Evolutionary conservation across 1,284 basidiomycete species (phyloP), one percentile per base, ranked within the genome.

Genomic region (Heterobasidion parviporum): DNA sequence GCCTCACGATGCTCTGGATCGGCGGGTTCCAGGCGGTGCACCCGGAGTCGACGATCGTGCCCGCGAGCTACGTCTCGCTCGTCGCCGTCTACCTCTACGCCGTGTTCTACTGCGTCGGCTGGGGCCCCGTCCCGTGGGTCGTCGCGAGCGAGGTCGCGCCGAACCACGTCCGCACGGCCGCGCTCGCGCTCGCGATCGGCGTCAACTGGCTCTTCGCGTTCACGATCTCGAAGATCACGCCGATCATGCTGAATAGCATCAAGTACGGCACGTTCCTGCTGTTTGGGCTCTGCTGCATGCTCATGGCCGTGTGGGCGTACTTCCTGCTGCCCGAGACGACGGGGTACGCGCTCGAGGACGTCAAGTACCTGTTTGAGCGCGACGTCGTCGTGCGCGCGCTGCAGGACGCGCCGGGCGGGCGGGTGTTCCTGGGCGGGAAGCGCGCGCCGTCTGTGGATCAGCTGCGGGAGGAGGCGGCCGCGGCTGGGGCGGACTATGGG

Each of bases 261-360:
- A 72, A 58, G 8, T 79, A 79, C 56, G 79, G 78, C 46, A 81
- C 78, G 15, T 81, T 78, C 64, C 67, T 81, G 8, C 43, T 79
- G 44, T 81, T 80, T 52, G 79, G 79, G 1, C 54, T 69, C 53
- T 74, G 71, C 60, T 79, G 77, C 61, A 12, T 78, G 48, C 57
- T 74, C 58, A 76, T 78, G 75, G 64, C 72, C 15, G 38, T 61
- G 9, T 79, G 76, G 77, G 65, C 75, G 26, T 79, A 77, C 59
- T 62, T 72, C 50, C 72, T 64, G 56, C 63, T 78, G 32, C 77
- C 77, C 8, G 78, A 79, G 65, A 79, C 76, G 3, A 68, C 68
- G 36, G 77, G 77, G 32, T 72, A 71, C 56, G 72, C 71, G 6
- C 60, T 79, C 60, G 78, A 79, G 63, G 76, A 79, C 50, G 72